phyloP scores from a whole-genome alignment of 805 yeast species.

The Teunomyces stri region DNA sequence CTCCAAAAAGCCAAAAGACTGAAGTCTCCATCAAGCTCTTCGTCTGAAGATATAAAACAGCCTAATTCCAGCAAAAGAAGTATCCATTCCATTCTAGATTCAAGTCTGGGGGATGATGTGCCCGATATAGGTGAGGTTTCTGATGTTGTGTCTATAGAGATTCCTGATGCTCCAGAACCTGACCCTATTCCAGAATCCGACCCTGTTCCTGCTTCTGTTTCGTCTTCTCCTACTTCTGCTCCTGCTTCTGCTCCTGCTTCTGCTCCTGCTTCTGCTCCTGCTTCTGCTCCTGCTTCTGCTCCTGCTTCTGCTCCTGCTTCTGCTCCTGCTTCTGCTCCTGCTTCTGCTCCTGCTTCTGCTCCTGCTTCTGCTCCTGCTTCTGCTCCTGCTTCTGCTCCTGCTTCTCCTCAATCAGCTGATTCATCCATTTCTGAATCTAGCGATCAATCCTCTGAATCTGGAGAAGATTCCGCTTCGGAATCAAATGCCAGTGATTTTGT shows the following conservation, averaged over 20 bases:
- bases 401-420: too few species aligned
- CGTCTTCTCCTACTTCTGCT: too few species aligned
- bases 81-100: background rate
- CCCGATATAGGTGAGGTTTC: background rate
- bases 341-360: too few species aligned
- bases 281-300: too few species aligned
- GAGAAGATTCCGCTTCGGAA: background rate
- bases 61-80: background rate
- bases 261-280: background rate
- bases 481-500: slow-evolving; percentile 1
- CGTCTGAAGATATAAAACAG: background rate
- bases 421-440: too few species aligned
- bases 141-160: background rate
- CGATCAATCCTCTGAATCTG: too few species aligned
- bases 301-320: too few species aligned
- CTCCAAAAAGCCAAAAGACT: background rate
- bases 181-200: background rate
- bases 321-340: too few species aligned
- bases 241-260: too few species aligned
- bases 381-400: too few species aligned
- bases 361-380: too few species aligned
- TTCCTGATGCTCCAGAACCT: background rate
- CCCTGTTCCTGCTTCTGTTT: background rate
- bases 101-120: background rate
- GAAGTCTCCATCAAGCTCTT: background rate